Evolutionary conservation across 2,329 filamentous ascomycete genomes (phyloP), one percentile per base, ranked within the genome.

Genomic region (Amphichorda felina): DNA sequence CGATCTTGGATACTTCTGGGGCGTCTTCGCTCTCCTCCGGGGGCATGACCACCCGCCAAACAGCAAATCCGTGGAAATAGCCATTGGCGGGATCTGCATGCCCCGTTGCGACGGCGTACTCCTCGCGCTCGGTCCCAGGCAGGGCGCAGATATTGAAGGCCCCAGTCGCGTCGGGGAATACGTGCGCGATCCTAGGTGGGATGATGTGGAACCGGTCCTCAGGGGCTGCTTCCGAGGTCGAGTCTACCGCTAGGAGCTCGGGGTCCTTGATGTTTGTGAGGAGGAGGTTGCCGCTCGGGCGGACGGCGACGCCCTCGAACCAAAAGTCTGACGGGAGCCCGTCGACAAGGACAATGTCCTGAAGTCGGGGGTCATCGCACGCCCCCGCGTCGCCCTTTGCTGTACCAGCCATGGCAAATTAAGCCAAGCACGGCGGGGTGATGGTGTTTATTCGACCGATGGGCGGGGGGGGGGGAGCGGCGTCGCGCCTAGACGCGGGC

Each of bases 71-170:
- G 30, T 28, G 22, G 24, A 39, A 41, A 14, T 35, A 16, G 24
- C 30, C 33, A 9, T 36, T 37, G 22, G 33, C 24, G 15, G 38
- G 24, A 30, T 41, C 40, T 27, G 36, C 32, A 19, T 14, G 11
- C 16, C 27, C 40, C 14, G 40, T 33, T n/a, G 38, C 30, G 11
- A 39, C 35, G 11, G 33, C 35, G 29, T 38, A 41, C 34, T 39
- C 40, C 14, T 41, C 40, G 13, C 33, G 13, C 17, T 37, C 28
- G n/a, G 28, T 33, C 7, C 33, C 33, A n/a, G 15, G 15, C 9
- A 41, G 24, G 3, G 18, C 22, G 31, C 37, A 38, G 30, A 41
- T 14, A 29, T 38, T 36, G 37, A 38, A 35, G 34, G 27, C 19
- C 17, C 37, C 37, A 19, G 16, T 38, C 24, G 31, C 31, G 11